A percentile compares a stretch with the other conserved stretches of the same genome.
Evolutionary conservation across 805 yeast species (phyloP).

Genomic region (Lipomyces sp.): DNA sequence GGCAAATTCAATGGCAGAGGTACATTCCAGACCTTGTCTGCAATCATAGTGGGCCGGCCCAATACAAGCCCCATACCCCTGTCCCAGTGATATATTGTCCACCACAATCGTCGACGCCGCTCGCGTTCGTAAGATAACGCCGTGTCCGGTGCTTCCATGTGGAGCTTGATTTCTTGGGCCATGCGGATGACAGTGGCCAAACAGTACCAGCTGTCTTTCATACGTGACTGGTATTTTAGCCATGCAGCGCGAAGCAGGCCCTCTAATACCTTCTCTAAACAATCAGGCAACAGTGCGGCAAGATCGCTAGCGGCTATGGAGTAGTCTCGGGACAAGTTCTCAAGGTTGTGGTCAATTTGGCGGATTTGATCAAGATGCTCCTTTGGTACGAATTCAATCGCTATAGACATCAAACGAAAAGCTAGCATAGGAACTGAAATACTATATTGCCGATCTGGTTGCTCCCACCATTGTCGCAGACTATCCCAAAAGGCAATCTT

Average conservation of each 20-base stretch:
- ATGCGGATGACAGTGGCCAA: constrained; percentile 33
- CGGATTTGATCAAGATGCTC: constrained; percentile 29
- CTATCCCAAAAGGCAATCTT: constrained; percentile 25
- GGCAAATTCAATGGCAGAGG: constrained; percentile 36
- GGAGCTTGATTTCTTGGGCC: constrained; percentile 36
- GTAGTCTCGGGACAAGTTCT: constrained; percentile 25
- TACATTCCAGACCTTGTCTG: constrained; percentile 27
- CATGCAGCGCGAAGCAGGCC: constrained; percentile 29
- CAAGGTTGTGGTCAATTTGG: constrained; percentile 29
- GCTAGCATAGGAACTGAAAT: constrained; percentile 19
- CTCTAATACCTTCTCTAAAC: constrained; percentile 29
- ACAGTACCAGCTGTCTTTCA: constrained; percentile 36
- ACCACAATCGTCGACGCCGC: constrained; percentile 34
- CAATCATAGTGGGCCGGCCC: constrained; percentile 36
- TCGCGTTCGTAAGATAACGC: constrained; percentile 35
- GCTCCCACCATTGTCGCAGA: constrained; percentile 30
- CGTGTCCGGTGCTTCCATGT: constrained; percentile 30
- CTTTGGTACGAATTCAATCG: constrained; percentile 33
- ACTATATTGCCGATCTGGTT: constrained; percentile 14
- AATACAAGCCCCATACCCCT: constrained; percentile 30
- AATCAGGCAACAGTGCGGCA: constrained; percentile 33
- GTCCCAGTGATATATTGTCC: constrained; percentile 37
- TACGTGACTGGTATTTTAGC: constrained; percentile 33
- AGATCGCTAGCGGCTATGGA: constrained; percentile 31
- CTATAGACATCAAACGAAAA: constrained; percentile 35